Percentiles rank a stretch among this genome's conserved stretches.
Evolutionary conservation across 2,329 filamentous ascomycete species (phyloP).

Genomic region (Tolypocladium endophyticum): DNA sequence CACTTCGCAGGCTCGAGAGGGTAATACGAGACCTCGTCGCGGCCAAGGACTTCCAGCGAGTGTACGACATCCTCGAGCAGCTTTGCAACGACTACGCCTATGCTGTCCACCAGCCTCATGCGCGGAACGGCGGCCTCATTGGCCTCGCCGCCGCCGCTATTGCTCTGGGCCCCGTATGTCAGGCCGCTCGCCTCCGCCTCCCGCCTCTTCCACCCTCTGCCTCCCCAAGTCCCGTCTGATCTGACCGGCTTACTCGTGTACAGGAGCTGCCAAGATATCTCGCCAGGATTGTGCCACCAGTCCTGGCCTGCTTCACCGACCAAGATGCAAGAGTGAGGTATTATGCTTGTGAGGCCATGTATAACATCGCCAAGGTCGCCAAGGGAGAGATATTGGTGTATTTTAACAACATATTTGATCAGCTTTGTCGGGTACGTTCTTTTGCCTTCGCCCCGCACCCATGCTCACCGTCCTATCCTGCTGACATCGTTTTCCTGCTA

Average conservation of each 20-base stretch:
- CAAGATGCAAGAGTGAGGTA: slow-evolving; percentile 96
- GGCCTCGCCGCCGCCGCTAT: slow-evolving; percentile 93
- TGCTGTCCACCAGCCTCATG: slow-evolving; percentile 91
- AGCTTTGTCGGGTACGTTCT: slow-evolving; percentile 71
- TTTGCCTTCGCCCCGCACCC: slow-evolving; percentile 1
- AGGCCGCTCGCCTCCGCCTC: background rate
- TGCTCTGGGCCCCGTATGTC: slow-evolving; percentile 76
- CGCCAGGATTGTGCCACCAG: slow-evolving; percentile 87
- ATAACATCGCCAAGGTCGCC: slow-evolving; percentile 98
- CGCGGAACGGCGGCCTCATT: slow-evolving; percentile 90
- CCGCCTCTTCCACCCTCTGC: background rate
- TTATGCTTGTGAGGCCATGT: slow-evolving; percentile 99
- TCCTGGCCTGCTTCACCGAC: slow-evolving; percentile 93
- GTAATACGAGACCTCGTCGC: slow-evolving; percentile 77
- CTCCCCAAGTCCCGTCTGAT: background rate
- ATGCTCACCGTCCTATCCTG: background rate
- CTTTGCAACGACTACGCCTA: slow-evolving; percentile 97
- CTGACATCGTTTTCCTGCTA: background rate
- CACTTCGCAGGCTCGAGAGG: slow-evolving; percentile 62
- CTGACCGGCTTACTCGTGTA: slow-evolving; percentile 2
- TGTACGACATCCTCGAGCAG: slow-evolving; percentile 85
- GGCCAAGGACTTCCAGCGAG: slow-evolving; percentile 65
- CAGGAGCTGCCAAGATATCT: slow-evolving; percentile 88
- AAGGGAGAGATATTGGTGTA: slow-evolving; percentile 96
- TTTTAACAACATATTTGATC: slow-evolving; percentile 98